A percentile compares a stretch with the other conserved stretches of the same genome.
Conservation (phyloP, 441 rosid species). For the Isatis lusitanica region DNA sequence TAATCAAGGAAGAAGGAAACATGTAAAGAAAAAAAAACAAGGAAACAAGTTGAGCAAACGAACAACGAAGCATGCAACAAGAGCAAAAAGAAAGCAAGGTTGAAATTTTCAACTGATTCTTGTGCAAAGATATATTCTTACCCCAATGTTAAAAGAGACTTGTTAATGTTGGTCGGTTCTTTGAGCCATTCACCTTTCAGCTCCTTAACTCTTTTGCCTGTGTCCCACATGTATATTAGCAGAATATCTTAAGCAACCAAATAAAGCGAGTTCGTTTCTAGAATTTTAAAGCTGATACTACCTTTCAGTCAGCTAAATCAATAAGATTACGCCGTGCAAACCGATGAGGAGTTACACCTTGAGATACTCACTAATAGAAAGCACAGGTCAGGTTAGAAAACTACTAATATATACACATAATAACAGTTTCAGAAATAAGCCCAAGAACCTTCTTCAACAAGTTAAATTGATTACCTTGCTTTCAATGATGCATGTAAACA, state of each 20-base stretch:
- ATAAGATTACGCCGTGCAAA: slow-evolving; percentile 97
- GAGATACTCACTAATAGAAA: slow-evolving; percentile 80
- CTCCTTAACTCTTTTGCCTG: slow-evolving; percentile 98
- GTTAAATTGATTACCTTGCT: slow-evolving; percentile 63
- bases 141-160: slow-evolving; percentile 98
- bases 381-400: slow-evolving; percentile 25
- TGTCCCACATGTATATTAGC: slow-evolving; percentile 28
- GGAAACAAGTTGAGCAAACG: too few relatives aligned
- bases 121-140: slow-evolving; percentile 31
- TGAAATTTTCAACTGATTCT: background rate
- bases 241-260: slow-evolving; percentile 6
- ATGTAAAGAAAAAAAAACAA: too few relatives aligned
- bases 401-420: too few relatives aligned
- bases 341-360: slow-evolving; percentile 94
- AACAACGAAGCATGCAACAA: too few relatives aligned
- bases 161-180: slow-evolving; percentile 98
- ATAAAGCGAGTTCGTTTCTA: background rate
- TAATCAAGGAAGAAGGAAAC: too few relatives aligned
- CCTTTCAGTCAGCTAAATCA: slow-evolving; percentile 99
- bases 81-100: too few relatives aligned
- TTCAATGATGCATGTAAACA: slow-evolving; percentile 58
- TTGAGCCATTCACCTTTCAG: slow-evolving; percentile 99
- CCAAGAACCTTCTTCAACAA: too few relatives aligned
- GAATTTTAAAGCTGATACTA: slow-evolving; percentile 34
- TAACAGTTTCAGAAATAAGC: too few relatives aligned